Percentiles rank a stretch among this genome's conserved stretches.
Conservation (phyloP, 495 filamentous ascomycete species). For the Xylaria venustula region DNA sequence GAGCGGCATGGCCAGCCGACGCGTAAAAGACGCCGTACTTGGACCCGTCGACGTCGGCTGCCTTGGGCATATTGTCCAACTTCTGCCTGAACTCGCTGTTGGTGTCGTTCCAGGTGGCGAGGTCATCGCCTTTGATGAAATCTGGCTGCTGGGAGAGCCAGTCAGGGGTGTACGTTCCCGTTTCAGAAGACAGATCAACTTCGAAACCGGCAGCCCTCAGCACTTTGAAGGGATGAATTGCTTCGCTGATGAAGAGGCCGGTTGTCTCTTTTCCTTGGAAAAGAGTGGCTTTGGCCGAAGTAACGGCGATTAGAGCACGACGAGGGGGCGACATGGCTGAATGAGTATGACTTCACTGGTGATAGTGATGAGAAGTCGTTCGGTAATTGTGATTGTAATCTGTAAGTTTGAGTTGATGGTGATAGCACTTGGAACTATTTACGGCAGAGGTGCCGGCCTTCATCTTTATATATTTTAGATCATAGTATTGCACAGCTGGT, state of each 20-base stretch:
- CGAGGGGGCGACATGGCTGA: constrained; percentile 38
- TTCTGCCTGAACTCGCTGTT: constrained; percentile 41
- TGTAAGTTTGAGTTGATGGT: not conserved
- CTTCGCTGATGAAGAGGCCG: constrained; percentile 49
- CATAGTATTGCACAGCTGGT: not conserved
- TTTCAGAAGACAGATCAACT: constrained; percentile 51
- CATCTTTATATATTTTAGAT: not conserved
- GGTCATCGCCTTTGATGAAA: constrained; percentile 39
- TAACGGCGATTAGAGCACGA: constrained; percentile 46
- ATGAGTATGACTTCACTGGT: not conserved
- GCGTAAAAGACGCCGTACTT: constrained; percentile 42
- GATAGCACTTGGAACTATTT: not conserved
- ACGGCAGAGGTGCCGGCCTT: not conserved
- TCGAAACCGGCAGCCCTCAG: constrained; percentile 46
- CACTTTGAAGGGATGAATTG: constrained; percentile 48
- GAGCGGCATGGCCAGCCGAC: constrained; percentile 44
- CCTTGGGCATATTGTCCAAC: constrained; percentile 38
- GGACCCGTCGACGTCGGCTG: constrained; percentile 29
- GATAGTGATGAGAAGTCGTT: not conserved
- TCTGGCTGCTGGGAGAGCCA: constrained; percentile 46
- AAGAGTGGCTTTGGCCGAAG: constrained; percentile 44
- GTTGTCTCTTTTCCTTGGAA: constrained; percentile 36
- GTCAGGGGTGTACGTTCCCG: constrained; percentile 44
- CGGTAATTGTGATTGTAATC: not conserved
- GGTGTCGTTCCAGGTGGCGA: constrained; percentile 38